Evolutionary conservation across 495 filamentous ascomycete species (phyloP).

Genomic region (Penicillium verhagenii): DNA sequence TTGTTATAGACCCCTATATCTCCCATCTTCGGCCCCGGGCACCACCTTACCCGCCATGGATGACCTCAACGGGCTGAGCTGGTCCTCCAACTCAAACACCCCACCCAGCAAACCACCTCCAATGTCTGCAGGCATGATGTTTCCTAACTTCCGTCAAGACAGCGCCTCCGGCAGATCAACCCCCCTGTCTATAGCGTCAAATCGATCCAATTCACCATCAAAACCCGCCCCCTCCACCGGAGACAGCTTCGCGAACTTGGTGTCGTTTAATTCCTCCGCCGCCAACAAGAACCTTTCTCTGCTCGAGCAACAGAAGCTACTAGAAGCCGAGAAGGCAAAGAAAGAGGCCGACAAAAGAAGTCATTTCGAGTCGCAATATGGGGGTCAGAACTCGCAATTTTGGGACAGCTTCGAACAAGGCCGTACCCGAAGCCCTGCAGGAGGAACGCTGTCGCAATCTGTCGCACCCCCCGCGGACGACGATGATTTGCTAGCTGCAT

Average conservation of each 20-base stretch:
- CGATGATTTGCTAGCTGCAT: conserved; percentile 61
- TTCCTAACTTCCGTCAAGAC: conserved; percentile 54
- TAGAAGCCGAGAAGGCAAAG: conserved; percentile 73
- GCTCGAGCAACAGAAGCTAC: conserved; percentile 76
- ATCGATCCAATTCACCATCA: conserved; percentile 48
- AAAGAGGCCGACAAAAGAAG: conserved; percentile 71
- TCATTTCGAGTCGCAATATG: conserved; percentile 72
- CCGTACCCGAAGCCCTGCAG: conserved; percentile 36
- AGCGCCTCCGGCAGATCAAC: conserved; percentile 68
- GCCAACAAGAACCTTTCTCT: conserved; percentile 68
- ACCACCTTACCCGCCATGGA: conserved; percentile 45
- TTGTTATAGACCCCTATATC: background rate
- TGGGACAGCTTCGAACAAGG: conserved; percentile 64
- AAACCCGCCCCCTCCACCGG: conserved; percentile 61
- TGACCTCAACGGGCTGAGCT: conserved; percentile 57
- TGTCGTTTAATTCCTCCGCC: conserved; percentile 71
- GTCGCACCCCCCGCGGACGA: conserved; percentile 41
- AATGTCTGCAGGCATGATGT: conserved; percentile 54
- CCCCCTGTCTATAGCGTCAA: conserved; percentile 57
- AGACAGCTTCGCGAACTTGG: conserved; percentile 89
- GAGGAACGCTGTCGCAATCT: conserved; percentile 54
- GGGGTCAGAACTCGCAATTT: conserved; percentile 59
- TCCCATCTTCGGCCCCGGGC: conserved; percentile 2
- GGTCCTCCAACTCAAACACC: conserved; percentile 43
- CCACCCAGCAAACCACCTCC: conserved; percentile 45